Conservation (phyloP, 768 basidiomycete genomes). For the Neoboletus brunneissimus region DNA sequence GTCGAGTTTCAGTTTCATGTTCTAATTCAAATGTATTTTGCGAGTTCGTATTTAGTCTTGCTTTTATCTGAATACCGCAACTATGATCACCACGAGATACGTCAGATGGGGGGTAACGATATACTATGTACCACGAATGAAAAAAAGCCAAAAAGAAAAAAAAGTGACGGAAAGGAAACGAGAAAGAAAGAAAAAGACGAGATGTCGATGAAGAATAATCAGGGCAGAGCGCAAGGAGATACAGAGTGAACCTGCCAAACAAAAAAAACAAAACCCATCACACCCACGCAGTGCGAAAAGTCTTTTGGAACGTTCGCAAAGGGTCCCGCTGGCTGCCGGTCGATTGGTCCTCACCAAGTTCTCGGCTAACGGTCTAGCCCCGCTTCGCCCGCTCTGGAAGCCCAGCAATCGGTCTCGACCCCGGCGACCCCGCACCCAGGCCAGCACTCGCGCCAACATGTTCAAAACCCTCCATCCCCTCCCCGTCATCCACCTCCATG, state of each 20-base stretch:
- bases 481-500: background rate
- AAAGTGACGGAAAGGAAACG: background rate
- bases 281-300: background rate
- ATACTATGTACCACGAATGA: background rate
- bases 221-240: background rate
- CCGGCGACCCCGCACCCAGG: conserved; percentile 19
- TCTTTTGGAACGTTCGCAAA: background rate
- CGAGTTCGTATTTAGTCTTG: background rate
- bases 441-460: conserved; percentile 13
- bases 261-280: background rate
- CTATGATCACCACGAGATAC: background rate
- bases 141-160: background rate
- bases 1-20: background rate
- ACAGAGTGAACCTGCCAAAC: background rate
- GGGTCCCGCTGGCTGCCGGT: background rate
- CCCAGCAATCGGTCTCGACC: conserved; percentile 26
- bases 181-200: background rate
- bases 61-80: background rate
- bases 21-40: background rate
- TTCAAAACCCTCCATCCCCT: background rate
- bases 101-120: background rate
- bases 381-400: conserved; percentile 33
- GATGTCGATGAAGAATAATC: background rate
- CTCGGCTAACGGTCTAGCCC: conserved; percentile 7
- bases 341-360: background rate